phyloP scores from a whole-genome alignment of 2,329 filamentous ascomycete genomes.

The Didymella pinodella region DNA sequence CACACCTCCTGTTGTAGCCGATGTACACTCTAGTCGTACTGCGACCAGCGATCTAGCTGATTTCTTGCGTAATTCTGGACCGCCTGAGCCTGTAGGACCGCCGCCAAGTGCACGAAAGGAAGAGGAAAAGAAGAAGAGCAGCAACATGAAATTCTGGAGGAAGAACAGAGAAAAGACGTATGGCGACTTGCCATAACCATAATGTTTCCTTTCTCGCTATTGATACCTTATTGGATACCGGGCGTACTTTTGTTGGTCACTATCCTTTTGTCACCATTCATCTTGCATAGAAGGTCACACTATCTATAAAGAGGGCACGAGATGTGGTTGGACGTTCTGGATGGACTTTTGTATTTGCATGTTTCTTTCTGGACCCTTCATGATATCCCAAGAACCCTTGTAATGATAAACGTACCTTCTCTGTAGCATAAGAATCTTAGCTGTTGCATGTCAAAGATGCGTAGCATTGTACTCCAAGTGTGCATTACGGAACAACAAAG shows the following conservation, averaged over 20 bases:
- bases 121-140: conserved; percentile 43
- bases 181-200: conserved; percentile 29
- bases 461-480: background rate
- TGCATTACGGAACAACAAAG: background rate
- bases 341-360: background rate
- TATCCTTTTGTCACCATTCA: background rate
- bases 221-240: background rate
- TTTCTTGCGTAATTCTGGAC: conserved; percentile 54
- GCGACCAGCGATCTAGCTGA: conserved; percentile 54
- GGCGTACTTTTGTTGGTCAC: background rate
- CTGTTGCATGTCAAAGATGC: background rate
- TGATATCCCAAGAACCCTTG: conserved; percentile 18
- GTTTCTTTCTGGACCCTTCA: conserved; percentile 6
- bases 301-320: background rate
- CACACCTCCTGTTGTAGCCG: conserved; percentile 36
- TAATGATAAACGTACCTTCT: conserved; percentile 14
- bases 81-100: conserved; percentile 39
- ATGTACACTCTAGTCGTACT: conserved; percentile 32
- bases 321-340: background rate
- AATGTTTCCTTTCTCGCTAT: background rate
- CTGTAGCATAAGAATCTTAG: conserved; percentile 14
- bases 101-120: conserved; percentile 32
- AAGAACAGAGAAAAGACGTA: conserved; percentile 38
- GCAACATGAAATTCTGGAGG: conserved; percentile 46
- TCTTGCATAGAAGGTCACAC: background rate